Conservation (phyloP, 306 rosid species). For the Cucumis hystrix region DNA sequence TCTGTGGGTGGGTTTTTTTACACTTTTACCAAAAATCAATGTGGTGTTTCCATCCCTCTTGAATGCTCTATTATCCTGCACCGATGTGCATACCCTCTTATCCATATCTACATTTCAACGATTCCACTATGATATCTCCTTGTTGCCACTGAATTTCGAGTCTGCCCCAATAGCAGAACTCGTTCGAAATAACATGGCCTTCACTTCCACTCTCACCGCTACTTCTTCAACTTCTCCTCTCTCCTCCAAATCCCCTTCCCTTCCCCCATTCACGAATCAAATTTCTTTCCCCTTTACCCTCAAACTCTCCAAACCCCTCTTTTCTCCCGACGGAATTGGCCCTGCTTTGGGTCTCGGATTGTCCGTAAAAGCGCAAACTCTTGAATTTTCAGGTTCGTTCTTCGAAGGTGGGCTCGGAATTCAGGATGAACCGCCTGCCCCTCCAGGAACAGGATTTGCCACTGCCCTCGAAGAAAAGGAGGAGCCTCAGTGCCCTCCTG, state of each 20-base stretch:
- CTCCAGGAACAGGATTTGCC: slow-evolving; percentile 27
- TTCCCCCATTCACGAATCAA: slow-evolving; percentile 4
- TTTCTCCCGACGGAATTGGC: background rate
- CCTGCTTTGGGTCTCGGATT: background rate
- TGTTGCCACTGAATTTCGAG: background rate
- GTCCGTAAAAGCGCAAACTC: slow-evolving; percentile 34
- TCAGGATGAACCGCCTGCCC: slow-evolving; percentile 37
- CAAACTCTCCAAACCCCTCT: slow-evolving; percentile 8
- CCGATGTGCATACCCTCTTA: background rate
- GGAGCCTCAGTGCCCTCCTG: slow-evolving; percentile 72
- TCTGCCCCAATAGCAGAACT: background rate
- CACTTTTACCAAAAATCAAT: background rate
- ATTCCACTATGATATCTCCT: background rate
- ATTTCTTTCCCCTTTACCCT: slow-evolving; percentile 15
- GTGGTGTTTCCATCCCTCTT: background rate
- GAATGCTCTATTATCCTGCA: background rate
- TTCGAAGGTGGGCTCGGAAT: slow-evolving; percentile 67
- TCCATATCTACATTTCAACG: background rate
- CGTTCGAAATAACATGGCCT: background rate
- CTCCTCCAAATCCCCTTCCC: slow-evolving; percentile 1
- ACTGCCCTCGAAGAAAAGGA: slow-evolving; percentile 64
- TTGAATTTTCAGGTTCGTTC: slow-evolving; percentile 55
- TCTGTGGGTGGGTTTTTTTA: background rate
- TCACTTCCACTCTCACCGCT: slow-evolving; percentile 5
- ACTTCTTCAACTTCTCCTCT: background rate